Evolutionary conservation across 2,329 filamentous ascomycete genomes (phyloP), one percentile per base, ranked within the genome.

Genomic region (Monilinia fructicola): DNA sequence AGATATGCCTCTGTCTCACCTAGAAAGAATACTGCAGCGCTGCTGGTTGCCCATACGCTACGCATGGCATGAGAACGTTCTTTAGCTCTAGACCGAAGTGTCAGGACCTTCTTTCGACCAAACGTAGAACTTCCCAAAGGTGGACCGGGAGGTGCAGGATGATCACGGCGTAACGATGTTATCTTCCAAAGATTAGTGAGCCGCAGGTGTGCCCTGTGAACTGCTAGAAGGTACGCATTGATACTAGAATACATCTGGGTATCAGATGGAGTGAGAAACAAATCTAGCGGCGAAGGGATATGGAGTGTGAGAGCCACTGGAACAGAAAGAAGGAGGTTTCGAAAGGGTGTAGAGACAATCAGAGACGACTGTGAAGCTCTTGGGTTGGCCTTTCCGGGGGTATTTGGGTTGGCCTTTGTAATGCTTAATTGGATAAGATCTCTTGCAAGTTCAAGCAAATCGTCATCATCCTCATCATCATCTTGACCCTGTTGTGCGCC

Each of bases 171-270:
- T 59, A 96, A 84, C 1, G 87, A 86, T 6, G 89, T 92, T 69
- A 91, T 88, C 76, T 92, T 93, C 93, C 95, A 98, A 1, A 98
- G 80, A 71, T 91, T 87, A 0, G 91, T 90, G 1, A 98, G 83
- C 48, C 91, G 89, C 21, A 97, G 86, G 75, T 97, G 93, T 3
- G 93, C 91, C 67, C 93, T 87, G 63, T 92, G 89, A 69, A 98
- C 88, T 0, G 92, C 90, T 12, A 97, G 81, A 0, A 99, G 84
- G 73, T 97, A 98, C 1, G 92, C 85, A 76, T 96, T 93, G 69
- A 97, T 89, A n/a, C 84, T 84, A 0, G 92, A 90, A 77, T 98
- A 99, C 0, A 86, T 85, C 59, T 90, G 85, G 14, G 96, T 79
- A 73, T 98, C 93, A 0, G 87, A 82, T 4, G 85, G 81, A 14